Evolutionary conservation across 2,329 filamentous ascomycete species (phyloP).

Genomic region (Phialemoniopsis sp.): DNA sequence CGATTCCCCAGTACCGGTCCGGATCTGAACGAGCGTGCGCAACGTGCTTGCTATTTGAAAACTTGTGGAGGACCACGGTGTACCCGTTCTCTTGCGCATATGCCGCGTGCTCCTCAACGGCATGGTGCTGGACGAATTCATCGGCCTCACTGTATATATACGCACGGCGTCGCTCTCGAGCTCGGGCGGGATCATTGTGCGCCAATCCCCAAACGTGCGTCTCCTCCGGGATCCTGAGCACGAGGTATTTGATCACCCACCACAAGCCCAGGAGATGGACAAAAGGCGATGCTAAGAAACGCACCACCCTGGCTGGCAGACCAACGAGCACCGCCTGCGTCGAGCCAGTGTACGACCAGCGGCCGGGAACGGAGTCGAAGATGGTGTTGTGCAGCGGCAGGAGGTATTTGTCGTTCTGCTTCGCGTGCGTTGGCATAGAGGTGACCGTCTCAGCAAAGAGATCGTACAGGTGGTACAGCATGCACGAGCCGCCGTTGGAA

Average conservation of each 20-base stretch:
- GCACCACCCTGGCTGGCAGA: background rate
- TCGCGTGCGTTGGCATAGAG: background rate
- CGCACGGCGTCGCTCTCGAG: slow-evolving; percentile 39
- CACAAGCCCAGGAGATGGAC: slow-evolving; percentile 7
- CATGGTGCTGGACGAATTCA: slow-evolving; percentile 35
- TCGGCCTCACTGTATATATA: slow-evolving; percentile 50
- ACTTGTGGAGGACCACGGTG: slow-evolving; percentile 38
- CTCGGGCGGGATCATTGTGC: too few species aligned
- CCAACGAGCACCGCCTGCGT: slow-evolving; percentile 10
- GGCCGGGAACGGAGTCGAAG: slow-evolving; percentile 19
- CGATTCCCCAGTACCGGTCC: slow-evolving; percentile 44
- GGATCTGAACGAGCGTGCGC: slow-evolving; percentile 40
- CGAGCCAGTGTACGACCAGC: slow-evolving; percentile 10
- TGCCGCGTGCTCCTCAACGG: slow-evolving; percentile 43
- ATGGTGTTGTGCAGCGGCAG: slow-evolving; percentile 15
- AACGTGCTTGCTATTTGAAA: slow-evolving; percentile 44
- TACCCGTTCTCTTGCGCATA: slow-evolving; percentile 34
- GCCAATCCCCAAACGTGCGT: too few species aligned
- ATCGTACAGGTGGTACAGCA: slow-evolving; percentile 13
- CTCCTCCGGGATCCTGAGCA: too few species aligned
- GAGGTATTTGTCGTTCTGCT: too few species aligned
- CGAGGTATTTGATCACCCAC: too few species aligned
- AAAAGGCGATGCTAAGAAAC: slow-evolving; percentile 6
- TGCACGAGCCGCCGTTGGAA: slow-evolving; percentile 22
- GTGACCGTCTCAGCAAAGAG: slow-evolving; percentile 5